Evolutionary conservation across 441 rosid genomes (phyloP).

Genomic region (Syzygium malaccense): DNA sequence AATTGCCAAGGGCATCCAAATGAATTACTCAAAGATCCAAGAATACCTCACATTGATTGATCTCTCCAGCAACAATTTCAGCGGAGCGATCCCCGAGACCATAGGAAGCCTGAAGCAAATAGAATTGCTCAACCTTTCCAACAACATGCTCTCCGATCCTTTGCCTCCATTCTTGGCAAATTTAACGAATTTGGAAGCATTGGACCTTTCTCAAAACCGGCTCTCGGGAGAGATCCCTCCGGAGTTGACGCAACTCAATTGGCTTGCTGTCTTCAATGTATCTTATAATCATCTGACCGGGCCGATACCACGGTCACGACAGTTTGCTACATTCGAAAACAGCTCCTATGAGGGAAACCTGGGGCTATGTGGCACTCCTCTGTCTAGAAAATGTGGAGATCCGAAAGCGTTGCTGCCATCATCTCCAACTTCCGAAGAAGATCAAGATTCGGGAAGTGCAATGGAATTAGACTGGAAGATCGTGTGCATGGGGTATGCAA

Average conservation of each 20-base stretch:
- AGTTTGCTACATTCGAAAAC: constrained; percentile 11
- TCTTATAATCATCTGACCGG: constrained; percentile 22
- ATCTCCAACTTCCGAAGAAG: background rate
- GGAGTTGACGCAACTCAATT: constrained; percentile 12
- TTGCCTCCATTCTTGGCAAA: constrained; percentile 17
- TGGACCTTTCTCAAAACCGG: constrained; percentile 29
- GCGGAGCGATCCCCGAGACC: constrained; percentile 18
- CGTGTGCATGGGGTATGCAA: background rate
- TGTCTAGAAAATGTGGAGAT: background rate
- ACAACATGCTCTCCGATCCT: constrained; percentile 14
- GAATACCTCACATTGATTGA: constrained; percentile 3
- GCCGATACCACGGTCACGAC: constrained; percentile 21
- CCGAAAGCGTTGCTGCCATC: background rate
- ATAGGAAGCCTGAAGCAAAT: constrained; percentile 15
- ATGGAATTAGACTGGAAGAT: constrained; percentile 9
- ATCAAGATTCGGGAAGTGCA: background rate
- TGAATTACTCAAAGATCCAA: constrained; percentile 2
- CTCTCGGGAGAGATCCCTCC: constrained; percentile 23
- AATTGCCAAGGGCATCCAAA: constrained; percentile 17
- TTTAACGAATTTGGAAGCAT: constrained; percentile 5
- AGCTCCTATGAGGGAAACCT: background rate
- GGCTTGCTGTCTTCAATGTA: constrained; percentile 5
- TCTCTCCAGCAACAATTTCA: constrained; percentile 19
- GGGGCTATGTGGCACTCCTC: constrained; percentile 4
- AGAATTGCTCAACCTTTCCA: constrained; percentile 20